Base-by-base conservation (phyloP, 768 basidiomycete species). In the Pleurotus eryngii region DNA sequence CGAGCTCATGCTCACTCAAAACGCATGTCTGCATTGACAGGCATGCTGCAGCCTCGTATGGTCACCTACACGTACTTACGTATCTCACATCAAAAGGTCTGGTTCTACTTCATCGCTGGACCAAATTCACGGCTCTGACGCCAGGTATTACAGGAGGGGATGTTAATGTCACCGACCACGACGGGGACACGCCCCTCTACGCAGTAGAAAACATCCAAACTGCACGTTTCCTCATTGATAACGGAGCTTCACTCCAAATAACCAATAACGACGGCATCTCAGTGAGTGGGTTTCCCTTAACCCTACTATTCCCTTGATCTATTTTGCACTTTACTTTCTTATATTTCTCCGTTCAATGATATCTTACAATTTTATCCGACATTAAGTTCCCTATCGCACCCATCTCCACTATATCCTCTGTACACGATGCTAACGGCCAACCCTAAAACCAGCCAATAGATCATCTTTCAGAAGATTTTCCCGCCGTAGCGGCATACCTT, bases 31-130 rank as follows among this genome's bases (percentile, higher is more conserved):
- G 15, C 49, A n/a, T 48, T 61, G 46, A 18, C 56, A 92, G 89
- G 86, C 94, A 97, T 72, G 95, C 95, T 15, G 94, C 95, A 12
- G 94, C 95, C 1, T 96, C 94, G 1, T 97, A 96, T 65, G 91
- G 85, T 15, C 94, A 94, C 27, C 68, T 89, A 7, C 72, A 87
- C 47, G 69, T 95, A 42, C 74, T 97, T 35, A 78, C 84, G 12
- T 96, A 92, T 72, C 83, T 97, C 57, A 75, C 94, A 57, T 82
- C 84, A 12, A 78, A 77, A 68, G 90, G 90, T 87, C 54, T 46
- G 67, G 63, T 60, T 49, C 53, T 35, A 9, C 30, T 35, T 35
- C 30, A 35, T 45, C 53, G 54, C 14, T 57, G 39, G 11, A 35
- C 48, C 46, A 60, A 54, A 24, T 47, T 42, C 38, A 43, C 60